These are phyloP conservation scores for Papiliotrema nemorosa DNA, from an alignment of 1,284 basidiomycete genomes.

Conservation along the genomic window DNA sequence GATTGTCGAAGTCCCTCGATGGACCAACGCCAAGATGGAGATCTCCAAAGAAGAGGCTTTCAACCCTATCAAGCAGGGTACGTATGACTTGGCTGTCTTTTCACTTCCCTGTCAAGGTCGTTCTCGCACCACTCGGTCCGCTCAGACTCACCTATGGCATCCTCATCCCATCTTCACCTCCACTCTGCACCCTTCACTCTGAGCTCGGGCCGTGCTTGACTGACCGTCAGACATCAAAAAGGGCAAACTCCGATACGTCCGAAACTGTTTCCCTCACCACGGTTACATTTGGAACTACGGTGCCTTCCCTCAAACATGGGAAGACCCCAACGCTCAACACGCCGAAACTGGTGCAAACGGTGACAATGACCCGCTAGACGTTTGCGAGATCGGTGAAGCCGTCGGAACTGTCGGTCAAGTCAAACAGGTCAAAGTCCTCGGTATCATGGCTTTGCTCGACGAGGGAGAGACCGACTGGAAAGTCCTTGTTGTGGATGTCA, in stretches of 20 bases:
- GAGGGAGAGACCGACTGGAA: slow-evolving; percentile 99
- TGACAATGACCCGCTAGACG: slow-evolving; percentile 99
- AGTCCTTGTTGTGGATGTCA: slow-evolving; percentile 94
- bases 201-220: no score
- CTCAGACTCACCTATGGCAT: no score
- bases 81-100: slow-evolving; percentile 10
- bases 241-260: slow-evolving; percentile 92
- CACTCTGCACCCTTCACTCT: no score
- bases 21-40: slow-evolving; percentile 99
- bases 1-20: slow-evolving; percentile 97
- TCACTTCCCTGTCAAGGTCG: background rate
- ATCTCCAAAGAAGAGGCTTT: slow-evolving; percentile 95
- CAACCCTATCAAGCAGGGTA: slow-evolving; percentile 95
- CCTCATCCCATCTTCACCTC: no score
- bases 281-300: slow-evolving; percentile 93
- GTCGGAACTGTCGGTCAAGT: slow-evolving; percentile 96
- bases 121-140: background rate
- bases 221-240: slow-evolving; percentile 53
- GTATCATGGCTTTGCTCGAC: slow-evolving; percentile 98
- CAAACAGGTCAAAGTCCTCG: slow-evolving; percentile 99
- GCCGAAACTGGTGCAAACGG: slow-evolving; percentile 98
- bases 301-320: slow-evolving; percentile 98
- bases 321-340: slow-evolving; percentile 83
- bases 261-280: slow-evolving; percentile 99
- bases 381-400: slow-evolving; percentile 99